Base-by-base conservation (phyloP, 2,329 filamentous ascomycete species). In the Nothopassalora personata region DNA sequence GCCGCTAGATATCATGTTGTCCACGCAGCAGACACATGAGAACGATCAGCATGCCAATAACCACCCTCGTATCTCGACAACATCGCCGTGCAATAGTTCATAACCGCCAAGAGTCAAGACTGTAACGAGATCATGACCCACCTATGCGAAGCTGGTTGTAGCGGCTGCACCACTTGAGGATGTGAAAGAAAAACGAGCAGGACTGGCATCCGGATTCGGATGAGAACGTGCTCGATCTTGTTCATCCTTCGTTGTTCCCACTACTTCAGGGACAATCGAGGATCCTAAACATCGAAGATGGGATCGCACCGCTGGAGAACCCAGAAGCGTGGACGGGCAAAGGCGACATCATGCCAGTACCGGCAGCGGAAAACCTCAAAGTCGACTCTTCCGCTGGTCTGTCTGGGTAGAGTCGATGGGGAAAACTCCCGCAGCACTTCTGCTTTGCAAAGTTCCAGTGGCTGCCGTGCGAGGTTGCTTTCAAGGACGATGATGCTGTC, bases 221-320 rank as follows among this genome's bases (percentile, higher is more conserved):
- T 33, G 70, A 74, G 0, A 79, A 78, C 60, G 84, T 89, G 1
- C 78, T 86, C 0, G 81, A 89, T 66, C 73, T 88, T 1, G 78
- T 88, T 5, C 80, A 88, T 63, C 85, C 86, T 0, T 88, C 84
- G 0, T 74, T 88, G 6, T 88, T 80, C 63, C 84, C 86, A 0
- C 70, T 88, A 0, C 68, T 83, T 1, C 85, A 83, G 63, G 82
- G 81, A 0, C 70, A 71, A 13, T 78, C 77, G 1, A 74, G 75
- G 3, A 74, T 77, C 3, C 64, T 84, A 0, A 45, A 64, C 9
- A 31, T 34, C 48, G 48, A 51, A 34, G 65, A 72, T 5, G 68
- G 66, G 3, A 62, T 58, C 1, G 69, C 75, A 2, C 60, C 67
- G 0, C 60, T 76, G 4, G 50, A 64, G 1, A 67, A 73, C 31